A percentile compares a stretch with the other conserved stretches of the same genome.
Evolutionary conservation across 257 asterid genomes (phyloP).

Genomic region (Solanum bukasovii): DNA sequence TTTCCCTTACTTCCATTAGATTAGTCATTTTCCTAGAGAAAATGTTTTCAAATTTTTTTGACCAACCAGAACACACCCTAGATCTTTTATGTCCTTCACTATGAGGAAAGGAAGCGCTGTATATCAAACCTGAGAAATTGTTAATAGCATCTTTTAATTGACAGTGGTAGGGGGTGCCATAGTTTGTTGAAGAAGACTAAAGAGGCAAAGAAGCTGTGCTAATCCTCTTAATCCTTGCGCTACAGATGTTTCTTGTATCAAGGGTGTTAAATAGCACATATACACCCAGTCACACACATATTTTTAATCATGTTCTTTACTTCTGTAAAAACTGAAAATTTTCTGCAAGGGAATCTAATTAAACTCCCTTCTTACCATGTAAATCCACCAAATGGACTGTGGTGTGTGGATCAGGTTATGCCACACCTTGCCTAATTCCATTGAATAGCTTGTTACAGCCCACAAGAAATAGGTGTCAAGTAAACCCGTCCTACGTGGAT

Average conservation of each 20-base stretch:
- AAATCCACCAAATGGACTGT: not conserved
- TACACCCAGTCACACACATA: not conserved
- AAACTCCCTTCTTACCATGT: not conserved
- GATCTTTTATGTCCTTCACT: not conserved
- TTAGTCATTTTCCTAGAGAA: not conserved
- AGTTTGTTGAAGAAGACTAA: not conserved
- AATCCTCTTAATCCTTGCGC: fast-evolving
- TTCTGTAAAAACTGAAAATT: not conserved
- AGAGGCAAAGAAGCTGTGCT: not conserved
- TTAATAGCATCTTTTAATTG: not conserved
- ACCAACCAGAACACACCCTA: not conserved
- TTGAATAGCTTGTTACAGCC: not conserved
- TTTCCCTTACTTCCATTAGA: not conserved
- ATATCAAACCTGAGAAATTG: not conserved
- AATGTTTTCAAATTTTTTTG: not conserved
- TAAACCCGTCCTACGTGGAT: not conserved
- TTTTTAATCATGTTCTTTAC: not conserved
- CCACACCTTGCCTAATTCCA: not conserved
- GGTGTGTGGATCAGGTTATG: not conserved
- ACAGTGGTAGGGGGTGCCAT: not conserved
- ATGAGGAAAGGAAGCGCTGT: not conserved
- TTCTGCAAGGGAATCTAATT: not conserved
- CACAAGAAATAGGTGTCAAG: not conserved
- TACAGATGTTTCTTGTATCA: not conserved
- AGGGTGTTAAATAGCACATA: not conserved